Percentiles rank a stretch among this genome's conserved stretches.
Conservation (phyloP, 441 rosid genomes). For the Euphorbia corollata region DNA sequence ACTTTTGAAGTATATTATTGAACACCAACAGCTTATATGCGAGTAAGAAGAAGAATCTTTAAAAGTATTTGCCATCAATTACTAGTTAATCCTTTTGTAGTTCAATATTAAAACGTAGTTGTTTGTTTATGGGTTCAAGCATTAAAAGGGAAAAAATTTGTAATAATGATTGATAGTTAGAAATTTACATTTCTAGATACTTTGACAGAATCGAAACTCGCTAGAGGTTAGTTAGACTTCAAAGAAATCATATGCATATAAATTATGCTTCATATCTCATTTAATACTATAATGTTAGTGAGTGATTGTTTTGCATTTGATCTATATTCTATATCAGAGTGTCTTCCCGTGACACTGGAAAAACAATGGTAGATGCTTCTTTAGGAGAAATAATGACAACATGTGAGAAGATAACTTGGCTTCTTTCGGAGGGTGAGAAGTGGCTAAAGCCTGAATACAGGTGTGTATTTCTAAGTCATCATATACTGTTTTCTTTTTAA, state of each 20-base stretch:
- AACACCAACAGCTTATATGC: slow-evolving; percentile 95
- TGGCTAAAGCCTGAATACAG: slow-evolving; percentile 95
- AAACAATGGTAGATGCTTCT: slow-evolving; percentile 98
- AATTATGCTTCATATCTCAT: slow-evolving; percentile 6
- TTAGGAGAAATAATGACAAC: slow-evolving; percentile 98
- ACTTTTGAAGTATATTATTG: slow-evolving; percentile 82
- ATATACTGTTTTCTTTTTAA: not conserved
- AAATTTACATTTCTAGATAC: not conserved
- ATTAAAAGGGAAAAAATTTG: not conserved
- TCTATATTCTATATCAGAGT: slow-evolving; percentile 40
- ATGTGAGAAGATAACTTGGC: slow-evolving; percentile 98
- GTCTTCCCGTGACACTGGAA: slow-evolving; percentile 97
- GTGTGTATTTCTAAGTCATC: slow-evolving; percentile 24
- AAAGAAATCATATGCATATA: slow-evolving; percentile 6
- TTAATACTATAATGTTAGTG: slow-evolving; percentile 4
- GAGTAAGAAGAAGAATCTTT: slow-evolving; percentile 49
- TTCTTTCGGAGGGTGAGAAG: slow-evolving; percentile 91
- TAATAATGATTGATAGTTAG: not conserved
- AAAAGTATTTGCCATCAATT: slow-evolving; percentile 1
- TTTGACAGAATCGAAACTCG: not conserved
- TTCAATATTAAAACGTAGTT: not conserved
- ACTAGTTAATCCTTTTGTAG: not conserved
- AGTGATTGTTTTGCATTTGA: slow-evolving; percentile 10
- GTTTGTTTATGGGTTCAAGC: not conserved
- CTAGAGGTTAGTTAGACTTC: not conserved